phyloP scores from a whole-genome alignment of 1,284 basidiomycete genomes.

The Bjerkandera adusta region DNA sequence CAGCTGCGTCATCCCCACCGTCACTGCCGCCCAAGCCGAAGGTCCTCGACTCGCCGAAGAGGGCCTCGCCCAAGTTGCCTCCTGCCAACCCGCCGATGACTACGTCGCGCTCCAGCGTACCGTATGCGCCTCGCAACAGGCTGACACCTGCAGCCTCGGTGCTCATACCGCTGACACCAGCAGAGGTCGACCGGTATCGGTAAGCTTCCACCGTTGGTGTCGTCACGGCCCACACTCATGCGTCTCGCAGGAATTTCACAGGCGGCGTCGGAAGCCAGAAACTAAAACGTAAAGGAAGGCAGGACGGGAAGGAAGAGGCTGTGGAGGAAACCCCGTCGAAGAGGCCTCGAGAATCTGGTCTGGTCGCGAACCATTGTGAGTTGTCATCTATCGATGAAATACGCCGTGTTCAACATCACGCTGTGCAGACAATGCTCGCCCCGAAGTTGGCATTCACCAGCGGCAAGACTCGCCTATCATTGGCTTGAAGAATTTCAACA shows the following conservation, averaged over 20 bases:
- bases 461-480: constrained; percentile 94
- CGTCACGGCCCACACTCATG: constrained; percentile 1
- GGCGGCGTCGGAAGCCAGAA: constrained; percentile 53
- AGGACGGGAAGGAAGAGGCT: constrained; percentile 40
- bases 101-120: constrained; percentile 33
- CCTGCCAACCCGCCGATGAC: constrained; percentile 17
- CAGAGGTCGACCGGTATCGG: constrained; percentile 56
- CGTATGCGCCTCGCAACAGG: constrained; percentile 64
- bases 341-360: constrained; percentile 59
- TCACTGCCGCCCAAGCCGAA: constrained; percentile 13
- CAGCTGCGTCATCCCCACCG: constrained; percentile 7
- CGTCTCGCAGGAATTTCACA: constrained; percentile 41
- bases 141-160: constrained; percentile 60
- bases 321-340: constrained; percentile 48
- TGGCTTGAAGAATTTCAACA: constrained; percentile 96
- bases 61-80: too few species aligned
- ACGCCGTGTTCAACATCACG: not conserved
- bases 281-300: constrained; percentile 51
- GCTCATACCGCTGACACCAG: constrained; percentile 59
- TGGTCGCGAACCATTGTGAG: constrained; percentile 74
- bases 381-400: constrained; percentile 15
- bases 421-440: constrained; percentile 83
- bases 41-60: constrained; percentile 11
- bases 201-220: too few species aligned
- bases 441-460: constrained; percentile 84